Percentiles rank a stretch among this genome's conserved stretches.
Evolutionary conservation across 768 basidiomycete genomes (phyloP).

Genomic region (Suillus subluteus): DNA sequence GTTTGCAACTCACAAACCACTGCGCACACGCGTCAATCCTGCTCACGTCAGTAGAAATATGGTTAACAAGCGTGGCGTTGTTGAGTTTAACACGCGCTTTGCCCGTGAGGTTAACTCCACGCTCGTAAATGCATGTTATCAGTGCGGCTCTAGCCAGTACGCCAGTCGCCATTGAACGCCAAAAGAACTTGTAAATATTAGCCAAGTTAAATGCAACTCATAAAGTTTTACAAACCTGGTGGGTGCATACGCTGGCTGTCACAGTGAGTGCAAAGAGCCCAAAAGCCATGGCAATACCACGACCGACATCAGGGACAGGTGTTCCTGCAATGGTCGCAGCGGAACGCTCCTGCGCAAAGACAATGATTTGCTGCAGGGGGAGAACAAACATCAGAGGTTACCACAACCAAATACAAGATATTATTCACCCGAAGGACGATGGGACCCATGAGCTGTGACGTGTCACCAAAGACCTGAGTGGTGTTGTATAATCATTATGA

Average conservation of each 20-base stretch:
- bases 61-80: slow-evolving; percentile 63
- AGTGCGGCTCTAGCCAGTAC: slow-evolving; percentile 67
- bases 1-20: slow-evolving; percentile 62
- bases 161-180: slow-evolving; percentile 69
- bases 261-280: slow-evolving; percentile 56
- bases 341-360: slow-evolving; percentile 55
- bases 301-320: slow-evolving; percentile 45
- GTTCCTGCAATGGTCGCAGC: slow-evolving; percentile 41
- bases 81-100: slow-evolving; percentile 65
- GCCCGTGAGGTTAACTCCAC: slow-evolving; percentile 65
- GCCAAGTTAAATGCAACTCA: neutral
- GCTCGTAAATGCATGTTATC: slow-evolving; percentile 72
- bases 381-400: neutral
- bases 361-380: slow-evolving; percentile 55
- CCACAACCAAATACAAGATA: neutral
- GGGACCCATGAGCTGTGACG: slow-evolving; percentile 63
- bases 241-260: slow-evolving; percentile 56
- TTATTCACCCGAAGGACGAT: slow-evolving; percentile 55
- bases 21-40: slow-evolving; percentile 64
- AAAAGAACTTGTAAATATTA: slow-evolving; percentile 56
- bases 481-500: neutral
- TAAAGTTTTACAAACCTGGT: slow-evolving; percentile 48
- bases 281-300: slow-evolving; percentile 61
- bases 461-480: slow-evolving; percentile 61
- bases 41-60: slow-evolving; percentile 69